Evolutionary conservation across 1,284 basidiomycete species (phyloP).

Genomic region (Cryptococcus sp.): DNA sequence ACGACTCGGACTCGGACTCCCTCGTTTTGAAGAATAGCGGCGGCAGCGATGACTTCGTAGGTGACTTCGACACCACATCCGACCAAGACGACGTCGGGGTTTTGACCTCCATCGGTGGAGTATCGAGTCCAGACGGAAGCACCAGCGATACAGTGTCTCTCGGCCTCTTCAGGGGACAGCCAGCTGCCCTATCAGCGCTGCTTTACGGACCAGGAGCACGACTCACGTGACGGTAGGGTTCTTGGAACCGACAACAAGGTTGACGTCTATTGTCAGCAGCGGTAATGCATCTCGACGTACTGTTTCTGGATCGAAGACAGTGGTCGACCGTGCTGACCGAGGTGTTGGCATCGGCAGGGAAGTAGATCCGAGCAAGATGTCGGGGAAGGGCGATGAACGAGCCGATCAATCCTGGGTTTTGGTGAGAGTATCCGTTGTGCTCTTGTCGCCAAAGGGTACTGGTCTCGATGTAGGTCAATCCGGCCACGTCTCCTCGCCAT

Average conservation of each 20-base stretch:
- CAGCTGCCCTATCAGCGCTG: not conserved
- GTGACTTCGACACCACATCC: constrained; percentile 51
- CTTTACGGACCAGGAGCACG: not conserved
- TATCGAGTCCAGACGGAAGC: constrained; percentile 48
- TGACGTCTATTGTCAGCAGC: constrained; percentile 30
- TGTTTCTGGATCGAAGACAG: constrained; percentile 74
- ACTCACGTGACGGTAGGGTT: constrained; percentile 48
- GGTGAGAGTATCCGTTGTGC: constrained; percentile 68
- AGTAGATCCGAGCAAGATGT: constrained; percentile 68
- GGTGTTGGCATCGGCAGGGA: constrained; percentile 85
- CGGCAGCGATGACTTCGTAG: constrained; percentile 55
- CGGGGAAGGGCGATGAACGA: constrained; percentile 72
- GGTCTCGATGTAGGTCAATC: constrained; percentile 79
- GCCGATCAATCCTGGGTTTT: constrained; percentile 77
- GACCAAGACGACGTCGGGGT: constrained; percentile 52
- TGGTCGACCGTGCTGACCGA: constrained; percentile 70
- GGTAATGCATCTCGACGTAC: constrained; percentile 12
- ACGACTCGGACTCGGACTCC: constrained; percentile 68
- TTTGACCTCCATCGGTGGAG: constrained; percentile 48
- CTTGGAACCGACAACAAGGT: constrained; percentile 72
- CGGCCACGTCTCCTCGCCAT: constrained; percentile 68
- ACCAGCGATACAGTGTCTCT: constrained; percentile 69
- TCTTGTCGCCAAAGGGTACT: constrained; percentile 61
- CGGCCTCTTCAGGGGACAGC: constrained; percentile 17
- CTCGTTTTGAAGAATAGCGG: constrained; percentile 61